Base-by-base conservation (phyloP, 2,329 filamentous ascomycete genomes). In the Pseudogymnoascus sp. region DNA sequence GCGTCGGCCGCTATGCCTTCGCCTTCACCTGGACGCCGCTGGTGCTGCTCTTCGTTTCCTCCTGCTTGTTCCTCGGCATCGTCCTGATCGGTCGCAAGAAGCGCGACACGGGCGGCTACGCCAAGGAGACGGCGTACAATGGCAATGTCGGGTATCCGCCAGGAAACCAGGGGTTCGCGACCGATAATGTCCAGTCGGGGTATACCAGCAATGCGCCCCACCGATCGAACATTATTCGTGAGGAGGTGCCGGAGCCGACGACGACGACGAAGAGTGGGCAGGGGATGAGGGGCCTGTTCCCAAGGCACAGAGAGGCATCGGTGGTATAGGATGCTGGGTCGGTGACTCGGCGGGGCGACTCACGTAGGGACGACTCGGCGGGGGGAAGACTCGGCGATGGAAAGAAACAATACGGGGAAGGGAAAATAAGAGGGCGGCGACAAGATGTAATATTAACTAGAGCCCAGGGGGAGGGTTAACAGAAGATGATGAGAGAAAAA, bases 11-110 rank as follows among this genome's bases (percentile, higher is more conserved):
- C 33, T 89, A 87, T 70, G 87, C 85, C 18, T 90, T 91, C 71
- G 90, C 83, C 50, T 93, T 92, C 77, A 86, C 85, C 66, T 94
- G 90, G 90, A 86, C 81, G 14, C 82, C 88, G 1, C 85, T 86
- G 75, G 83, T 82, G 8, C 82, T 82, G 62, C 82, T 90, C 69
- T 76, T 91, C 67, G 73, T 92, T 67, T 82, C 88, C 14, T 83
- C 82, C 3, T 68, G 90, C 31, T 76, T 91, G 64, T 90, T 92
- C 77, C 88, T 82, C 74, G 62, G 86, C 33, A 85, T 85, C 61
- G 82, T 84, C 66, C 61, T 70, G 40, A 59, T 65, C 42, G 72
- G 73, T 28, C 53, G 53, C 53, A 59, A 59, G 53, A 33, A 59
- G 28, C 53, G 21, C 21, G 53, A 59, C 53, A 35, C 14, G 4